A percentile compares a stretch with the other conserved stretches of the same genome.
These are phyloP conservation scores for Pseudocercospora fuligena DNA, from an alignment of 2,329 filamentous ascomycete species.

Conservation along the genomic window DNA sequence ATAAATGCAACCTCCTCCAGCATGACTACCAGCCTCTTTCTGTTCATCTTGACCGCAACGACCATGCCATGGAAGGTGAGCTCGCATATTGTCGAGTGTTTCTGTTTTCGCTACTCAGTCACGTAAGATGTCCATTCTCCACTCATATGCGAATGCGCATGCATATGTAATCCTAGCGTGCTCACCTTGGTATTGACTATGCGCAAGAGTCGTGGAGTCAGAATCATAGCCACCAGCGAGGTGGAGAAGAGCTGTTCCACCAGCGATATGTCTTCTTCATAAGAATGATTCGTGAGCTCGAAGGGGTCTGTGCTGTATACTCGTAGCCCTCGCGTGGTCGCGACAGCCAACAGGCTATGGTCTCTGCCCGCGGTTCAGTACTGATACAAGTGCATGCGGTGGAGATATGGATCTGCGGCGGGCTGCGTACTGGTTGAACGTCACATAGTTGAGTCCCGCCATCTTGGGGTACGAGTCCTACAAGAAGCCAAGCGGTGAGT, in stretches of 20 bases:
- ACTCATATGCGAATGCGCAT: conserved; percentile 5
- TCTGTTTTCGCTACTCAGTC: conserved; percentile 48
- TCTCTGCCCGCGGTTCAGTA: conserved; percentile 52
- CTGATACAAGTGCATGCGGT: background rate
- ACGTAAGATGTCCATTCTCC: conserved; percentile 22
- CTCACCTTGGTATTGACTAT: conserved; percentile 96
- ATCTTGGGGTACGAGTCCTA: conserved; percentile 25
- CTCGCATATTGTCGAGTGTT: conserved; percentile 90
- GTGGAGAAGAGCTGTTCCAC: conserved; percentile 99
- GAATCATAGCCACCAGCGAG: conserved; percentile 88
- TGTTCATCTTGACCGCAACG: conserved; percentile 88
- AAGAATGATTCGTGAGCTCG: conserved; percentile 89
- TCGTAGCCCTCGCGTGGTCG: conserved; percentile 90
- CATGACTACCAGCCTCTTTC: conserved; percentile 90
- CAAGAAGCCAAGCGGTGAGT: background rate
- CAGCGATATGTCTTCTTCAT: conserved; percentile 87
- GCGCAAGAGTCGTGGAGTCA: conserved; percentile 88
- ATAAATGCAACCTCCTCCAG: conserved; percentile 96
- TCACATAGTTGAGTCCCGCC: conserved; percentile 85
- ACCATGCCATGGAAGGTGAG: conserved; percentile 98
- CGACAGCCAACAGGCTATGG: conserved; percentile 94
- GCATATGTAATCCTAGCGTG: conserved; percentile 17
- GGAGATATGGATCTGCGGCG: conserved; percentile 4
- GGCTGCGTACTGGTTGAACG: conserved; percentile 77
- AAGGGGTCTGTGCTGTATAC: conserved; percentile 98